Conservation (phyloP, 495 filamentous ascomycete species). For the Rostrohypoxylon terebratum region DNA sequence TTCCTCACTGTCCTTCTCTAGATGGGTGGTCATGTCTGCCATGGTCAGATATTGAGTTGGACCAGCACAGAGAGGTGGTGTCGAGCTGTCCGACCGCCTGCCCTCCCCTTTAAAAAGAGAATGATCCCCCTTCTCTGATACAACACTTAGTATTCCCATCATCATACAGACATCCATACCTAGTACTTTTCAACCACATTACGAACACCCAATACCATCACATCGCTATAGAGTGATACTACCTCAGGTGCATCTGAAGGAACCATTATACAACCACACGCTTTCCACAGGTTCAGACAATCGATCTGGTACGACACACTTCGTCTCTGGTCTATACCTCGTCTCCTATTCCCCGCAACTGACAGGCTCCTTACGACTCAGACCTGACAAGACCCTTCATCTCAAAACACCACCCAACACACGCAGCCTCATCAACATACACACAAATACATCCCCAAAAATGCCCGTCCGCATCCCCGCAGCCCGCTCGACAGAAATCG, state of each 20-base stretch:
- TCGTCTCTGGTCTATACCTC: neutral
- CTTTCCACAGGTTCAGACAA: conserved; percentile 8
- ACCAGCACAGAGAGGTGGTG: conserved; percentile 20
- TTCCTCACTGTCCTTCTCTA: conserved; percentile 36
- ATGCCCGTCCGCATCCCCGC: conserved; percentile 63
- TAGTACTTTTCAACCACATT: conserved; percentile 7
- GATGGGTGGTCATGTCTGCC: conserved; percentile 12
- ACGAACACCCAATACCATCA: conserved; percentile 7
- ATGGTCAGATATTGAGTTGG: neutral
- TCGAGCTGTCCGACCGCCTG: conserved; percentile 6
- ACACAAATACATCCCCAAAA: conserved; percentile 31
- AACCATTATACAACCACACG: neutral
- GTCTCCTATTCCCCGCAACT: neutral
- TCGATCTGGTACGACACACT: conserved; percentile 16
- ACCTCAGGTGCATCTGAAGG: conserved; percentile 2
- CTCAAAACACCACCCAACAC: conserved; percentile 19
- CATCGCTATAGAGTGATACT: conserved; percentile 1
- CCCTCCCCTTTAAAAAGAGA: conserved; percentile 36
- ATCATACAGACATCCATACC: conserved; percentile 21
- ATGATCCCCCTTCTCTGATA: conserved; percentile 3
- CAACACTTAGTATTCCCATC: neutral
- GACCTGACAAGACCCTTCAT: conserved; percentile 23
- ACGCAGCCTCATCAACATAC: conserved; percentile 16
- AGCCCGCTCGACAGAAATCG: conserved; percentile 53
- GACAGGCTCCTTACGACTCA: conserved; percentile 9